These are phyloP conservation scores for Chalaropsis thielavioides DNA, from an alignment of 2,329 filamentous ascomycete species.

Conservation along the genomic window DNA sequence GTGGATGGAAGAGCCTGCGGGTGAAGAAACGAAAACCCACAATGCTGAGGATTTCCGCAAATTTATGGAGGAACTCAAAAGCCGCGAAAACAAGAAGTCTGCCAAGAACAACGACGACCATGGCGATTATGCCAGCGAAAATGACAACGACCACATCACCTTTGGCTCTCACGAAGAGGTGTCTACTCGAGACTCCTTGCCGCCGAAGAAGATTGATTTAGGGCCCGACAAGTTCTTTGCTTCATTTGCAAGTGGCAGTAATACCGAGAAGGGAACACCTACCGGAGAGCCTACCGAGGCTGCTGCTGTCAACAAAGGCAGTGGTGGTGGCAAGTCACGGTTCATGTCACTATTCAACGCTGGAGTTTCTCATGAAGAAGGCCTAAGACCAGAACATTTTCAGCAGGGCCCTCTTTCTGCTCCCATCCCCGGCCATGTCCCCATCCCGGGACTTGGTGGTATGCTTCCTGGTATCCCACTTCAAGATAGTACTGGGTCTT, in stretches of 20 bases:
- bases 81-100: constrained; percentile 28
- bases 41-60: constrained; percentile 87
- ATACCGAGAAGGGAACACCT: constrained; percentile 37
- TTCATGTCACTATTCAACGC: constrained; percentile 70
- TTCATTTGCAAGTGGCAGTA: constrained; percentile 32
- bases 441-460: constrained; percentile 7
- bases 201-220: constrained; percentile 34
- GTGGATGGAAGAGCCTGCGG: constrained; percentile 67
- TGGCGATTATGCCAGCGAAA: constrained; percentile 26
- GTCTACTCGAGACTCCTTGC: constrained; percentile 14
- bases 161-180: constrained; percentile 1
- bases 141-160: constrained; percentile 17
- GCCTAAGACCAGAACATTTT: constrained; percentile 6
- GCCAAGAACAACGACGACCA: constrained; percentile 12
- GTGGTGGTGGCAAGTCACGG: constrained; percentile 41
- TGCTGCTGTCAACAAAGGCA: constrained; percentile 24
- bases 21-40: constrained; percentile 54
- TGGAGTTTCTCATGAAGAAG: constrained; percentile 22
- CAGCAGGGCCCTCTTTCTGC: constrained; percentile 15
- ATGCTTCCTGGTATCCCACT: constrained; percentile 21
- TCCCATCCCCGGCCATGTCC: constrained; percentile 10
- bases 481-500: constrained; percentile 31
- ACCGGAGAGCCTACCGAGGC: constrained; percentile 33
- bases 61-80: constrained; percentile 84
- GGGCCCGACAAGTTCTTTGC: constrained; percentile 68